Evolutionary conservation across 345 rosid species (phyloP).

Genomic region (Clausena lansium): DNA sequence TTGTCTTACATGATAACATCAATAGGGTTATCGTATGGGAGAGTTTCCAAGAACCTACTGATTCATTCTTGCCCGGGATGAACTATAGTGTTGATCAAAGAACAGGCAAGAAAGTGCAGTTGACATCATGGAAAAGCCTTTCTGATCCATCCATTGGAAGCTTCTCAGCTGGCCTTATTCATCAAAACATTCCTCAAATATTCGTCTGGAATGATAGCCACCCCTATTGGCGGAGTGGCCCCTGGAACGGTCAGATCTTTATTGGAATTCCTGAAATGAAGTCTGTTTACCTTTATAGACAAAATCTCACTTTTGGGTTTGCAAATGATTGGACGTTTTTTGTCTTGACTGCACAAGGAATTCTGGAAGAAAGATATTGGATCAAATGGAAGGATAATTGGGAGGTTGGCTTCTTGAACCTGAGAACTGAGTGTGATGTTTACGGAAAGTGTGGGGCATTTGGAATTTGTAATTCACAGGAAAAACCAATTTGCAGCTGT

Average conservation of each 20-base stretch:
- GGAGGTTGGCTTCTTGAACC: conserved; percentile 1
- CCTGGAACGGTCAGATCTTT: conserved; percentile 37
- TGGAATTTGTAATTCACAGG: conserved; percentile 32
- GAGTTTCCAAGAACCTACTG: conserved; percentile 48
- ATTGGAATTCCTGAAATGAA: conserved; percentile 12
- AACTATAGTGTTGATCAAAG: conserved; percentile 17
- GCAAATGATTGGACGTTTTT: not conserved
- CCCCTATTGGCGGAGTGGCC: conserved; percentile 35
- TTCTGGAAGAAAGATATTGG: not conserved
- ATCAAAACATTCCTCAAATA: conserved; percentile 31
- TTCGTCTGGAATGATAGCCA: conserved; percentile 44
- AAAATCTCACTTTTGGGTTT: not conserved
- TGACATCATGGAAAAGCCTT: conserved; percentile 49
- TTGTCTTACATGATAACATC: conserved; percentile 19
- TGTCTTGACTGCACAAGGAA: not conserved
- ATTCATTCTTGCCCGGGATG: conserved; percentile 40
- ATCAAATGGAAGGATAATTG: conserved; percentile 10
- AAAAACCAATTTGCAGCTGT: conserved; percentile 47
- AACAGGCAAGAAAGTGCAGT: conserved; percentile 27
- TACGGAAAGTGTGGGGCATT: conserved; percentile 53
- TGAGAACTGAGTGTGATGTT: conserved; percentile 33
- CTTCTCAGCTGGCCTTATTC: conserved; percentile 36
- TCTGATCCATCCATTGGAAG: conserved; percentile 58
- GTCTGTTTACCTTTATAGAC: conserved; percentile 29
- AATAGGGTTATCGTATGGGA: conserved; percentile 42